These are phyloP conservation scores for Botrytis cinerea DNA, from an alignment of 2,329 filamentous ascomycete genomes.

Conservation along the genomic window DNA sequence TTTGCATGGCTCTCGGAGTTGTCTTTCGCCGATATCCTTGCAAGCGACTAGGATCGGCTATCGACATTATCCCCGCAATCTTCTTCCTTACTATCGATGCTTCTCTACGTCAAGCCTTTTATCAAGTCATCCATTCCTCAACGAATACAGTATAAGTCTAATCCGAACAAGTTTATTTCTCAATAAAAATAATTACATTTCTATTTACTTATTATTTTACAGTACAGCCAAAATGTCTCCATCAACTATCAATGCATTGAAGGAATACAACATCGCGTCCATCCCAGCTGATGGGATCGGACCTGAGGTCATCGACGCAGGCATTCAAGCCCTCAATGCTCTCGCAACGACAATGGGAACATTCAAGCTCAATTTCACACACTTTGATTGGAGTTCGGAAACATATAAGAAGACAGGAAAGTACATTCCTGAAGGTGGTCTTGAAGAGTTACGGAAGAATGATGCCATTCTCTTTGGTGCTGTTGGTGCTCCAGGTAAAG, in stretches of 20 bases:
- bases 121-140: neutral
- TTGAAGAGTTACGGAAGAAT: conserved; percentile 55
- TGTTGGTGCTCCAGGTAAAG: conserved; percentile 55
- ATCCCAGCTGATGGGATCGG: conserved; percentile 67
- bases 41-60: neutral
- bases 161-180: neutral
- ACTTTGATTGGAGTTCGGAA: conserved; percentile 62
- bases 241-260: neutral
- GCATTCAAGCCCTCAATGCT: conserved; percentile 60
- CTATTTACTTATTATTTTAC: neutral
- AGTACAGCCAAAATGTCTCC: neutral
- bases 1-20: neutral
- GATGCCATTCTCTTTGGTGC: conserved; percentile 63
- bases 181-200: neutral
- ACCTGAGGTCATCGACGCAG: conserved; percentile 61
- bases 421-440: conserved; percentile 60
- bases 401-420: conserved; percentile 59
- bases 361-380: conserved; percentile 61
- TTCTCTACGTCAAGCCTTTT: neutral
- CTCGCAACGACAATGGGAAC: conserved; percentile 50
- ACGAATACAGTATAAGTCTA: neutral
- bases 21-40: neutral
- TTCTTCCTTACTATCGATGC: neutral
- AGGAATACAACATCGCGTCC: conserved; percentile 55
- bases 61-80: neutral